Base-by-base conservation (phyloP, 1,139 yeast species). In the Saccharomyces hybrid region DNA sequence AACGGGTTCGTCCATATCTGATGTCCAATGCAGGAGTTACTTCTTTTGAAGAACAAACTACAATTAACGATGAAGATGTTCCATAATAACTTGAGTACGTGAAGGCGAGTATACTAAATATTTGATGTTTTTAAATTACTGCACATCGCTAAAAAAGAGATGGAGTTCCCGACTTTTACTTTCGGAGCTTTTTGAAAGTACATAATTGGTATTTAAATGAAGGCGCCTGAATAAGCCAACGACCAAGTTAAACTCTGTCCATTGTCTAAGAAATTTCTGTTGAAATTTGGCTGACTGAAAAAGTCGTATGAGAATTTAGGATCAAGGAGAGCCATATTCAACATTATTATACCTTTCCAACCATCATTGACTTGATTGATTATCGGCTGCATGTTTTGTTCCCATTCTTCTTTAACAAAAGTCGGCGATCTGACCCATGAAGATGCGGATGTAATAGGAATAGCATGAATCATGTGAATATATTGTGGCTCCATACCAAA, bases 191-290 rank as follows among this genome's bases (percentile, higher is more conserved):
- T 16, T 16, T 16, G 20, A 16, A 16, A 16, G 20, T 16, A 16
- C 20, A 20, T 20, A 2, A 20, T 34, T 14, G 20, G 13, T 9
- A 14, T 1, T 7, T 47, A 48, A 8, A 53, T 20, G 52, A 65
- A 67, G 8, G 70, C 70, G n/a, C 89, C 95, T 50, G 87, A 74
- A 65, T 81, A 89, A 0, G 97, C 87, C 61, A 90, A 74, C 52
- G 90, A 81, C 97, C 98, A 91, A 0, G 97, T 87, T 64, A 84
- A 74, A 61, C 96, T 85, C 75, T 89, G 95, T 2, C 99, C 99
- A 56, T 82, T 82, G 66, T 93, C 98, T 57, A 93, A 78, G 73
- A 80, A 82, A 20, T 70, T 68, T n/a, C 64, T 60, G 48, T 73
- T 66, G 72, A 84, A 88, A 51, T 67, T 63, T 8, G 73, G 63